A percentile compares a stretch with the other conserved stretches of the same genome.
These are phyloP conservation scores for Apiospora marii DNA, from an alignment of 2,329 filamentous ascomycete species.

Conservation along the genomic window DNA sequence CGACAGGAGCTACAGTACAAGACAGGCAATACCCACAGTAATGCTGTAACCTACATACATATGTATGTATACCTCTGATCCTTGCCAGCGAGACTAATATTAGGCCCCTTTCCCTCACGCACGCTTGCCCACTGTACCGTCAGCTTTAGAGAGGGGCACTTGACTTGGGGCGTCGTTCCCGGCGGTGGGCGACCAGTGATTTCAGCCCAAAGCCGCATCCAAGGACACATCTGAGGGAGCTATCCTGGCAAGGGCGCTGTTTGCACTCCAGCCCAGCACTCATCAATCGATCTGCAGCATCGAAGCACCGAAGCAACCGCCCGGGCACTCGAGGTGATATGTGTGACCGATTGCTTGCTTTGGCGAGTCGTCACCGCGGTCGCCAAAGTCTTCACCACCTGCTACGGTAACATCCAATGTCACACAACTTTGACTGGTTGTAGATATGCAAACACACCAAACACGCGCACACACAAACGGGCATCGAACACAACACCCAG, in stretches of 20 bases:
- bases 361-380: background rate
- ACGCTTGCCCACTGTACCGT: background rate
- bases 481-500: no score
- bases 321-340: background rate
- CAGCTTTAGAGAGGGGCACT: slow-evolving; percentile 7
- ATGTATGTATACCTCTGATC: background rate
- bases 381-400: background rate
- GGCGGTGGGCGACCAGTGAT: background rate
- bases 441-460: slow-evolving; percentile 3
- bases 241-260: background rate
- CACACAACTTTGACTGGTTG: background rate
- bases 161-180: background rate
- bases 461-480: background rate
- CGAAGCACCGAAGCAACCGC: background rate
- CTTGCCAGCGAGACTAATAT: slow-evolving; percentile 5
- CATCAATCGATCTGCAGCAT: background rate
- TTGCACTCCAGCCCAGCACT: background rate
- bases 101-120: background rate
- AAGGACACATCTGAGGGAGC: background rate
- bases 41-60: slow-evolving; percentile 4
- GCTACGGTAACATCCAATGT: slow-evolving; percentile 1
- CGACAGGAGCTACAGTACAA: background rate
- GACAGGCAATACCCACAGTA: slow-evolving; percentile 1
- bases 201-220: background rate
- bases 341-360: slow-evolving; percentile 1